Conservation (phyloP, 169 alveolate genomes). For the Cyclospora cayetanensis region DNA sequence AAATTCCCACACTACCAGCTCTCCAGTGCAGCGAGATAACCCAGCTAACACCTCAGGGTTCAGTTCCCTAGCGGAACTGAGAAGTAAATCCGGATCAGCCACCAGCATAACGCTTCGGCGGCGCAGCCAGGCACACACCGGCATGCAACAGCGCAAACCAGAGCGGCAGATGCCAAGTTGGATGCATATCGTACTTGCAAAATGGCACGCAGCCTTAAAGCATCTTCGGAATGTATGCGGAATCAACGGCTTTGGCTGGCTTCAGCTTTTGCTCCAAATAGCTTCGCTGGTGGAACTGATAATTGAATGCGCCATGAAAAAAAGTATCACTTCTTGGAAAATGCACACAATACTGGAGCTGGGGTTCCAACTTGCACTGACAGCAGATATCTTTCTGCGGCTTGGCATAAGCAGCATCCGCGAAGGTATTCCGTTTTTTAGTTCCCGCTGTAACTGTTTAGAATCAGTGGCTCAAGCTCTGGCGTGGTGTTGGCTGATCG, state of each 20-base stretch:
- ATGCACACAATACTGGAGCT: constrained; percentile 20
- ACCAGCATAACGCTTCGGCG: neutral
- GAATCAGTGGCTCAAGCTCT: neutral
- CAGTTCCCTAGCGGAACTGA: neutral
- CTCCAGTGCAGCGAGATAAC: neutral
- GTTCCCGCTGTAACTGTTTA: constrained; percentile 33
- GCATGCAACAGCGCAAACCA: neutral
- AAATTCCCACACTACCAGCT: neutral
- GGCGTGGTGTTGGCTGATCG: neutral
- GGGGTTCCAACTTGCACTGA: constrained; percentile 9
- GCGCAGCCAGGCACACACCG: neutral
- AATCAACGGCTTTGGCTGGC: constrained; percentile 37
- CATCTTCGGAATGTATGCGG: constrained; percentile 34
- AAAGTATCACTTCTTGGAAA: neutral
- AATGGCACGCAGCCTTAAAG: neutral
- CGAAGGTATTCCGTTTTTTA: neutral
- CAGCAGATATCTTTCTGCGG: constrained; percentile 30
- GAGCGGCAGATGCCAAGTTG: neutral
- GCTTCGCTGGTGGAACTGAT: constrained; percentile 41
- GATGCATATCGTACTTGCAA: neutral
- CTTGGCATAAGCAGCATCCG: neutral
- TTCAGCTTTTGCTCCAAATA: neutral
- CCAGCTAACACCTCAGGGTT: neutral
- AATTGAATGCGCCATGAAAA: constrained; percentile 55
- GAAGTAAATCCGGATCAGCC: neutral